phyloP scores from a whole-genome alignment of 2,329 filamentous ascomycete species.

The Beauveria australis region DNA sequence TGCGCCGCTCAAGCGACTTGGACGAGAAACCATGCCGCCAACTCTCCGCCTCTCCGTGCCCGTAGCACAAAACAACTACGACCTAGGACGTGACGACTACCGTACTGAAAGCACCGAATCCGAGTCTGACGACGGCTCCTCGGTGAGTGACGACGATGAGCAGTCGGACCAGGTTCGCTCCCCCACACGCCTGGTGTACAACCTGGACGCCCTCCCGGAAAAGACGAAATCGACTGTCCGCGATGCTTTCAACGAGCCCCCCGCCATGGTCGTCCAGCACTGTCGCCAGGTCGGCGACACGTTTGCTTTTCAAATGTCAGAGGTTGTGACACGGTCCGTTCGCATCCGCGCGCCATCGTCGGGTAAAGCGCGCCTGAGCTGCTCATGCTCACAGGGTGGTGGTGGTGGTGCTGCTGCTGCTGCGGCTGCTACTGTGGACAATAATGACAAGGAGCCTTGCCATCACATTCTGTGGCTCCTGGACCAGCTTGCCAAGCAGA shows the following conservation, averaged over 20 bases:
- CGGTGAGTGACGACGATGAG: constrained; percentile 24
- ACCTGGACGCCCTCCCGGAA: constrained; percentile 29
- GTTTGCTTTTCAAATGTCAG: constrained; percentile 49
- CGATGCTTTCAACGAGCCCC: constrained; percentile 38
- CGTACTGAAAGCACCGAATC: constrained; percentile 17
- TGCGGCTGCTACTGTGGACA: constrained; percentile 14
- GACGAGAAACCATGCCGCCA: constrained; percentile 6
- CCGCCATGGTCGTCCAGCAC: constrained; percentile 40
- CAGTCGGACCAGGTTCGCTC: constrained; percentile 25
- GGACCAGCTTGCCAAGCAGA: constrained; percentile 43
- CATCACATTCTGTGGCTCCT: constrained; percentile 47
- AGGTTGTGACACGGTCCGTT: constrained; percentile 43
- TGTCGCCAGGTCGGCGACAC: constrained; percentile 40
- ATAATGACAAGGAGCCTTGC: constrained; percentile 29
- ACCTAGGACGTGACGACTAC: not conserved
- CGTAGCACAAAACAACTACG: not conserved
- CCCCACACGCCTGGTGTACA: constrained; percentile 33
- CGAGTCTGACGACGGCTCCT: constrained; percentile 22
- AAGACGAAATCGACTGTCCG: constrained; percentile 31
- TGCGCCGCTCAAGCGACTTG: not conserved
- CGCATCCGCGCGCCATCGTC: constrained; percentile 36
- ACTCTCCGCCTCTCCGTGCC: constrained; percentile 1
- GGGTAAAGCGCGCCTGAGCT: constrained; percentile 33
- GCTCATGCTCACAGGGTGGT: constrained; percentile 32
- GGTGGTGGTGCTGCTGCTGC: not conserved